phyloP scores from a whole-genome alignment of 495 filamentous ascomycete genomes.

The Aspergillus ellipticus region DNA sequence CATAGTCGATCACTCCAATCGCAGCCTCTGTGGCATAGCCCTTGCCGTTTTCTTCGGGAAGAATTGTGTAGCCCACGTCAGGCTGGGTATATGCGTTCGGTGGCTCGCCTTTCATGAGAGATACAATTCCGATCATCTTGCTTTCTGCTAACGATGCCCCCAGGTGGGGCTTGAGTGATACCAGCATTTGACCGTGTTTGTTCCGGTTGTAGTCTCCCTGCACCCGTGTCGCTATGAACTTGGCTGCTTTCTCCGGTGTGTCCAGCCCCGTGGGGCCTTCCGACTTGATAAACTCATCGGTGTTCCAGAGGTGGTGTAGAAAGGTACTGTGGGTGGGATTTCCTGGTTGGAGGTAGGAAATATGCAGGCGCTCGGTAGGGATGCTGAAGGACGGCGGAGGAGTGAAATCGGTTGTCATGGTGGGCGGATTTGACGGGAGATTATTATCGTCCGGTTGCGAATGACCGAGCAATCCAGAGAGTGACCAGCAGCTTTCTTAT shows the following conservation, averaged over 20 bases:
- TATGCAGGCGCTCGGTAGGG: conserved; percentile 29
- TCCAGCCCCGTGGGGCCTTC: conserved; percentile 21
- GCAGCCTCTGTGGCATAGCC: conserved; percentile 39
- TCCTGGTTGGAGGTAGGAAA: conserved; percentile 27
- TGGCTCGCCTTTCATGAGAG: conserved; percentile 26
- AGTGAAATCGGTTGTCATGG: not conserved
- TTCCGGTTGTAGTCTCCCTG: conserved; percentile 24
- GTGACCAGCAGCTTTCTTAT: too few relatives aligned
- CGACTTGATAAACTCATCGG: conserved; percentile 25
- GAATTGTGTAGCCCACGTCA: conserved; percentile 33
- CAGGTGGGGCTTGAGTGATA: conserved; percentile 15
- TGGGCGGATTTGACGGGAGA: too few relatives aligned
- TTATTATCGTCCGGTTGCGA: too few relatives aligned
- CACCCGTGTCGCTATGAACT: conserved; percentile 18
- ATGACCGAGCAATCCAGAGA: too few relatives aligned
- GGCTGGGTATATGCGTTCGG: conserved; percentile 20
- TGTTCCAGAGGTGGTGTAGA: conserved; percentile 32
- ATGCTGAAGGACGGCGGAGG: conserved; percentile 23
- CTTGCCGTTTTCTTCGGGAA: conserved; percentile 29
- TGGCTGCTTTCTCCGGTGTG: conserved; percentile 20
- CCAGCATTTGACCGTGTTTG: conserved; percentile 28
- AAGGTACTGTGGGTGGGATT: conserved; percentile 31
- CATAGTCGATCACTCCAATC: conserved; percentile 26
- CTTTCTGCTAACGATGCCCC: not conserved
- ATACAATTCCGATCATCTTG: conserved; percentile 25